Percentiles rank a stretch among this genome's conserved stretches.
phyloP scores from a whole-genome alignment of 768 basidiomycete species.

The Imleria badia region DNA sequence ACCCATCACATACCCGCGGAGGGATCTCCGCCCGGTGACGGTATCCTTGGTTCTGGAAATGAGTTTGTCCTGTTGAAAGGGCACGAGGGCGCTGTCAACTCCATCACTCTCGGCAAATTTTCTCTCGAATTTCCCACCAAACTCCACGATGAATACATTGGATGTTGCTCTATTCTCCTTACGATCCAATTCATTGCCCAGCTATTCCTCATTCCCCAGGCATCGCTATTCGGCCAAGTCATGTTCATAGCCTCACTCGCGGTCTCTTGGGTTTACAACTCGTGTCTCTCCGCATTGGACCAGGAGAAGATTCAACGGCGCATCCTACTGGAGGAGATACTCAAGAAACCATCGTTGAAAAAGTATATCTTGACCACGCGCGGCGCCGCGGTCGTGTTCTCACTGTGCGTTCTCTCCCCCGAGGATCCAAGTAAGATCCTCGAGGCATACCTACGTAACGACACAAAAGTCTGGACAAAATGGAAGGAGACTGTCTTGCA shows the following conservation, averaged over 20 bases:
- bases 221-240: constrained; percentile 29
- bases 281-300: constrained; percentile 33
- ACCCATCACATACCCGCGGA: constrained; percentile 14
- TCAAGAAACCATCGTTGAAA: not conserved
- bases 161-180: constrained; percentile 20
- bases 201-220: constrained; percentile 29
- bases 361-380: constrained; percentile 5
- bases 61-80: constrained; percentile 8
- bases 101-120: constrained; percentile 25
- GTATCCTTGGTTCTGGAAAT: constrained; percentile 14
- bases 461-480: constrained; percentile 8
- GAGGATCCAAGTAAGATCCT: constrained; percentile 7
- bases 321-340: constrained; percentile 1
- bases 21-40: constrained; percentile 25
- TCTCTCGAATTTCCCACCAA: constrained; percentile 1
- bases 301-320: constrained; percentile 16
- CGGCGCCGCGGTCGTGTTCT: constrained; percentile 2
- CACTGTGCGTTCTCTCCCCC: constrained; percentile 4
- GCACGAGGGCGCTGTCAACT: constrained; percentile 21
- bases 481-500: constrained; percentile 3
- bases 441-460: constrained; percentile 7
- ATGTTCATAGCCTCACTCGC: constrained; percentile 28
- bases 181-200: constrained; percentile 27
- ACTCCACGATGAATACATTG: constrained; percentile 1
- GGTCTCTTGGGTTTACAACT: constrained; percentile 29